These are phyloP conservation scores for Fraxinus ornus DNA, from an alignment of 305 asterid genomes.

Conservation along the genomic window DNA sequence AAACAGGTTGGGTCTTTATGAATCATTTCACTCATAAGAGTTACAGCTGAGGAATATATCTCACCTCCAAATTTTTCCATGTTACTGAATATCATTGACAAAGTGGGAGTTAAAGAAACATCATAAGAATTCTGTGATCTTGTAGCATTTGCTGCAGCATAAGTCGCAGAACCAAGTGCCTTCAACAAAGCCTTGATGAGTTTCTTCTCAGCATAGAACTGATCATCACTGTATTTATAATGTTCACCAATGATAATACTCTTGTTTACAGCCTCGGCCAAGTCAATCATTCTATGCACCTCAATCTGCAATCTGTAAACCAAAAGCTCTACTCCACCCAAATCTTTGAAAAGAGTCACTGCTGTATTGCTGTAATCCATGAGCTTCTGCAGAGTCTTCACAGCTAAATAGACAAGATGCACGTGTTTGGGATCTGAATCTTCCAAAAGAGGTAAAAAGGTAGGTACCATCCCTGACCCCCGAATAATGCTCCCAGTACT, in stretches of 20 bases:
- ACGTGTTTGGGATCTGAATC: conserved; percentile 71
- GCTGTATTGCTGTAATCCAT: conserved; percentile 96
- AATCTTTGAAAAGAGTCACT: conserved; percentile 86
- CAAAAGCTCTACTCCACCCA: conserved; percentile 95
- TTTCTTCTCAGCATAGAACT: conserved; percentile 62
- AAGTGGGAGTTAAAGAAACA: conserved; percentile 77
- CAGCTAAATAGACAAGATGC: conserved; percentile 93
- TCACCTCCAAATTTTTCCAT: conserved; percentile 90
- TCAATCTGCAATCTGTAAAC: conserved; percentile 85
- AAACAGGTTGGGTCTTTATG: conserved; percentile 96
- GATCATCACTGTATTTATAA: conserved; percentile 48
- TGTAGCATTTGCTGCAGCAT: conserved; percentile 73
- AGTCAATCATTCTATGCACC: conserved; percentile 74
- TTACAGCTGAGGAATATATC: conserved; percentile 80
- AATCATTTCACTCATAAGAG: conserved; percentile 97
- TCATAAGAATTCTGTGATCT: conserved; percentile 75
- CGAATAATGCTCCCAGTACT: conserved; percentile 92
- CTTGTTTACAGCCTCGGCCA: conserved; percentile 46
- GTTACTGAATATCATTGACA: conserved; percentile 75
- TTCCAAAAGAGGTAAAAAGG: conserved; percentile 87
- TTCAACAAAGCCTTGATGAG: conserved; percentile 80
- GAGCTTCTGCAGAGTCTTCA: conserved; percentile 91
- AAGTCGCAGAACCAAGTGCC: conserved; percentile 95
- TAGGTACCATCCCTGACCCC: conserved; percentile 98
- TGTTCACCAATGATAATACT: conserved; percentile 53